These are phyloP conservation scores for Blastobotrys illinoisensis DNA, from an alignment of 1,139 yeast species.

Conservation along the genomic window DNA sequence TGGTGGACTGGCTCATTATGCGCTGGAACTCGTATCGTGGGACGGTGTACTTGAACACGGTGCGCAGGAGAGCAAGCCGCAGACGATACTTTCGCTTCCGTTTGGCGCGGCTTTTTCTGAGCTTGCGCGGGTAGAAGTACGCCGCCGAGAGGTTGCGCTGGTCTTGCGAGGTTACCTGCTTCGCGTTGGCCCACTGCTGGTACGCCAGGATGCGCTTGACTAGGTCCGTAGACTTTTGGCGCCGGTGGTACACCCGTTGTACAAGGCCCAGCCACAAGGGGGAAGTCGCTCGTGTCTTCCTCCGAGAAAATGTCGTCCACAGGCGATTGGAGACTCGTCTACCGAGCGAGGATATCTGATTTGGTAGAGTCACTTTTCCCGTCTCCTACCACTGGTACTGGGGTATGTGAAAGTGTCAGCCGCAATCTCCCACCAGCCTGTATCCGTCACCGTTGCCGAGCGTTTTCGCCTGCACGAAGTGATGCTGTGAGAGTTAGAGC, in stretches of 20 bases:
- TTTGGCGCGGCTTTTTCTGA: background rate
- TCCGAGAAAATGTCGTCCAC: background rate
- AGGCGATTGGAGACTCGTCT: background rate
- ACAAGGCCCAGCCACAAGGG: background rate
- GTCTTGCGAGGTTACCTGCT: background rate
- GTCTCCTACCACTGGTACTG: background rate
- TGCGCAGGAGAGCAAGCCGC: background rate
- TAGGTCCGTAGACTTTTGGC: background rate
- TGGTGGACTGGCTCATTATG: constrained; percentile 1
- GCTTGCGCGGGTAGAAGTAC: background rate
- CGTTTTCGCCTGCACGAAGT: no score
- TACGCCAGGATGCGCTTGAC: background rate
- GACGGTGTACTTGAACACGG: background rate
- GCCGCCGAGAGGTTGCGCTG: background rate
- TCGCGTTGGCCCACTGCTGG: background rate
- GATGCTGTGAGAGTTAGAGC: no score
- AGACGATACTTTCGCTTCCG: background rate
- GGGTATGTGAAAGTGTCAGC: background rate
- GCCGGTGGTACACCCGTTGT: background rate
- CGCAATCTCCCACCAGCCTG: background rate
- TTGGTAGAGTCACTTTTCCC: background rate
- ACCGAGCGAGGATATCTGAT: background rate
- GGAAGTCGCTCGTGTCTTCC: background rate
- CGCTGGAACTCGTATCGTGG: background rate
- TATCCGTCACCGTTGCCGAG: no score